phyloP scores from a whole-genome alignment of 2,329 filamentous ascomycete genomes.

The Calonectria ilicicola region DNA sequence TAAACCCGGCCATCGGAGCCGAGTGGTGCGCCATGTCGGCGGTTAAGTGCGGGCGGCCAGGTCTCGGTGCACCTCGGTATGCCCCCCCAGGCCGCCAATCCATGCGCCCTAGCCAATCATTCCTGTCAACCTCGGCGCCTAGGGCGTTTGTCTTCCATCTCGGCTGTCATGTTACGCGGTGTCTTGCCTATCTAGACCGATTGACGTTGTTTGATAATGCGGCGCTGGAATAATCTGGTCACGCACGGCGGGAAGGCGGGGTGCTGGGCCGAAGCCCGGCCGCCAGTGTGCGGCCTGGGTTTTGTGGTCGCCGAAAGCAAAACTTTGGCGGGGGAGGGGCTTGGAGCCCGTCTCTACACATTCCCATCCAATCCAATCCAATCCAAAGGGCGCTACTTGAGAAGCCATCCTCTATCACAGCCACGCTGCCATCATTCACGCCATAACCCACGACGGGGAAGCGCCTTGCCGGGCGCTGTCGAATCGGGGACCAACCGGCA shows the following conservation, averaged over 20 bases:
- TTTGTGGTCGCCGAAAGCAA: conserved; percentile 9
- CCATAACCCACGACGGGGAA: too few species aligned
- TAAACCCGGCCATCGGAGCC: conserved; percentile 19
- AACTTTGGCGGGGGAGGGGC: neutral
- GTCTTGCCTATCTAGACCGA: conserved; percentile 6
- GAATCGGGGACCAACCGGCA: neutral
- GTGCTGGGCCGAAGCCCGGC: neutral
- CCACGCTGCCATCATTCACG: neutral
- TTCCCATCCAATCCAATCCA: neutral
- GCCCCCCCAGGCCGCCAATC: neutral
- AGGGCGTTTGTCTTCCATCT: neutral
- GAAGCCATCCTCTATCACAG: conserved; percentile 6
- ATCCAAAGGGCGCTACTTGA: neutral
- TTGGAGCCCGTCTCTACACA: neutral
- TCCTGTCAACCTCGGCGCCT: neutral
- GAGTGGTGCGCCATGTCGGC: conserved; percentile 11
- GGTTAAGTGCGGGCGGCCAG: conserved; percentile 22
- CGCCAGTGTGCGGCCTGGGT: neutral
- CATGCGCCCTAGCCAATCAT: conserved; percentile 17
- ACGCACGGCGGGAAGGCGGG: neutral
- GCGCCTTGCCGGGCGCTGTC: neutral
- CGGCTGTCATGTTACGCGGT: conserved; percentile 1
- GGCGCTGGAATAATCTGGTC: neutral
- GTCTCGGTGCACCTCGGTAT: conserved; percentile 20
- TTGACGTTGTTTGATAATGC: neutral